Base-by-base conservation (phyloP, 2,329 filamentous ascomycete genomes). In the Hypoxylon sp. region DNA sequence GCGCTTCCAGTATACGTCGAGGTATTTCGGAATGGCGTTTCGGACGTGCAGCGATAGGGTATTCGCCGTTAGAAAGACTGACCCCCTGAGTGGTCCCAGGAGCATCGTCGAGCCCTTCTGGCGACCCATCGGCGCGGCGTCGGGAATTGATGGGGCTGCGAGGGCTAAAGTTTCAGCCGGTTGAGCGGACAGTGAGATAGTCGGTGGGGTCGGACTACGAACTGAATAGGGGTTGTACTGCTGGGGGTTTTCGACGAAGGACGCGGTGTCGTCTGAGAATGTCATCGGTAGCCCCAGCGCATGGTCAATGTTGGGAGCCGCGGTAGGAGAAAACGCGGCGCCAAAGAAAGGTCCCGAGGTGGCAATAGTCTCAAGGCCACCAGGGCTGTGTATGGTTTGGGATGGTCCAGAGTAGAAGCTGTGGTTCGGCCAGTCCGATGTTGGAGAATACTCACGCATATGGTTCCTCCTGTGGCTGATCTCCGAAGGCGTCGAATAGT, bases 1-100 rank as follows among this genome's bases (percentile, higher is more conserved):
- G 62, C 79, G 79, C 52, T 81, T 77, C 85, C 85, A 87, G 74
- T 86, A 87, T 34, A 82, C 74, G 22, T 83, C 77, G 62, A 87
- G 75, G 65, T 86, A 86, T 43, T 72, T 71, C 43, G 85, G 83
- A 47, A 86, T 79, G 41, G 79, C 78, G 51, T 77, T 79, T 62
- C 77, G 78, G 46, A 78, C 74, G 49, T 76, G 68, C 58, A 73
- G 64, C 60, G 75, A 72, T 64, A 81, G 71, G 47, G 72, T 71
- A 49, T 77, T 76, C 30, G 75, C 73, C 63, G 78, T 76, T 68
- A 83, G 71, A 53, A 72, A 71, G 77, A 73, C 55, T 77, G 72
- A 50, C 68, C 74, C 55, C 56, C 73, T 68, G 79, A 74, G 62
- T 77, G 73, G 59, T 71, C 77, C 70, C 54, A 74, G 58, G 62